A percentile compares a stretch with the other conserved stretches of the same genome.
phyloP scores from a whole-genome alignment of 2,329 filamentous ascomycete species.

The Basipetospora chlamydospora region DNA sequence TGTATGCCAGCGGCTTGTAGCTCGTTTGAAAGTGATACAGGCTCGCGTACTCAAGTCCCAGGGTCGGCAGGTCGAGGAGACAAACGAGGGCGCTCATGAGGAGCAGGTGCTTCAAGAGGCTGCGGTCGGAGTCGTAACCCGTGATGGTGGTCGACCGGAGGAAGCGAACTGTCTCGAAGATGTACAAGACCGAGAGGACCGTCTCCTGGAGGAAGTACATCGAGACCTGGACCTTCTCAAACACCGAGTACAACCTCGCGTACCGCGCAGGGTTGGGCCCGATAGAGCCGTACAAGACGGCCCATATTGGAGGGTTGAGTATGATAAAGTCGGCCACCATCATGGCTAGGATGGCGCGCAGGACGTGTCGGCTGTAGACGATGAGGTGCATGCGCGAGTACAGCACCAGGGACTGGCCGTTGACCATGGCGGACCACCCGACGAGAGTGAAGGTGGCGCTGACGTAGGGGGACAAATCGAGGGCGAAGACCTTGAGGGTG shows the following conservation, averaged over 20 bases:
- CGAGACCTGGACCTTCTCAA: constrained; percentile 42
- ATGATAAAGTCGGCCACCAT: constrained; percentile 40
- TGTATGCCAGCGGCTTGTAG: constrained; percentile 20
- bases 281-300: constrained; percentile 40
- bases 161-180: constrained; percentile 35
- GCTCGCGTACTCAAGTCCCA: constrained; percentile 18
- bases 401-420: constrained; percentile 45
- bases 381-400: constrained; percentile 49
- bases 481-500: constrained; percentile 20
- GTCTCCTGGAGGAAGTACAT: constrained; percentile 41
- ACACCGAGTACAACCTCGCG: constrained; percentile 22
- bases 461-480: constrained; percentile 9
- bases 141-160: constrained; percentile 24
- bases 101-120: constrained; percentile 24
- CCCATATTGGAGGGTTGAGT: constrained; percentile 36
- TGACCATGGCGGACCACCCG: constrained; percentile 34
- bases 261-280: constrained; percentile 13
- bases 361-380: constrained; percentile 29
- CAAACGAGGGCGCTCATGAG: constrained; percentile 31
- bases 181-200: constrained; percentile 37
- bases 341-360: constrained; percentile 38
- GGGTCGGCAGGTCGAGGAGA: constrained; percentile 24
- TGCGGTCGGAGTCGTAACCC: constrained; percentile 9
- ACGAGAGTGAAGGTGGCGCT: constrained; percentile 12
- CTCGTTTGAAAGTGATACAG: constrained; percentile 18